phyloP scores from a whole-genome alignment of 805 yeast species.

The Candida wancherniae region DNA sequence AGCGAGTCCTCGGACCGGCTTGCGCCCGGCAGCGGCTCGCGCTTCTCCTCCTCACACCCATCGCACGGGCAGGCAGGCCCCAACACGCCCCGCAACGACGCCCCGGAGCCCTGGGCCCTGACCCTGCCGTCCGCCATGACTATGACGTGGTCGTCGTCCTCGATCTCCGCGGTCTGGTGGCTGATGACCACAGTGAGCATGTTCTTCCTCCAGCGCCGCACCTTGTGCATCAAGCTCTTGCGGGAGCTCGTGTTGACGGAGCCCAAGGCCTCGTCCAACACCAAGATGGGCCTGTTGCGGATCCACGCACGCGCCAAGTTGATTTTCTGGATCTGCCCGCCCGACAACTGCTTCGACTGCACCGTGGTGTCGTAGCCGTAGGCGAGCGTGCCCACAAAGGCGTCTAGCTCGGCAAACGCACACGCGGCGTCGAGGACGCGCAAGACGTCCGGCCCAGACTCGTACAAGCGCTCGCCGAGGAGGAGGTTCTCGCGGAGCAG shows the following conservation, averaged over 20 bases:
- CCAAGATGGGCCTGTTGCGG: slow-evolving; percentile 66
- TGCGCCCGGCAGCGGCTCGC: too few species aligned
- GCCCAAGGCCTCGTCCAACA: slow-evolving; percentile 82
- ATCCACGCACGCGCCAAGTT: slow-evolving; percentile 80
- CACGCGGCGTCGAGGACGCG: slow-evolving; percentile 17
- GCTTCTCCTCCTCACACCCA: too few species aligned
- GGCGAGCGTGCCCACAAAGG: slow-evolving; percentile 45
- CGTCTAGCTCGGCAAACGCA: slow-evolving; percentile 45
- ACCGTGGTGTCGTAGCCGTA: slow-evolving; percentile 52
- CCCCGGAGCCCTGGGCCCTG: slow-evolving; percentile 5
- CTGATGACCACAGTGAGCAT: slow-evolving; percentile 79
- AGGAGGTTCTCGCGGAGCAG: slow-evolving; percentile 18
- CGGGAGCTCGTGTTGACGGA: slow-evolving; percentile 64
- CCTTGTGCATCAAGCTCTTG: slow-evolving; percentile 40
- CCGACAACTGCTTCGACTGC: slow-evolving; percentile 55
- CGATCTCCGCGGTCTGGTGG: slow-evolving; percentile 65
- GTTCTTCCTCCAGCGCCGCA: slow-evolving; percentile 57
- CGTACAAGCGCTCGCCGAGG: slow-evolving; percentile 15
- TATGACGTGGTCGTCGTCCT: slow-evolving; percentile 51
- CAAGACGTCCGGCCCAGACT: background rate
- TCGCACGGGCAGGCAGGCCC: too few species aligned
- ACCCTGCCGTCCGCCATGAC: slow-evolving; percentile 53
- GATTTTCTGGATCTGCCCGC: slow-evolving; percentile 86
- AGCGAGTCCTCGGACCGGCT: too few species aligned
- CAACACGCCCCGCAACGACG: slow-evolving; percentile 1